Conservation (phyloP, 1,284 basidiomycete species). For the Puccinia polysora region DNA sequence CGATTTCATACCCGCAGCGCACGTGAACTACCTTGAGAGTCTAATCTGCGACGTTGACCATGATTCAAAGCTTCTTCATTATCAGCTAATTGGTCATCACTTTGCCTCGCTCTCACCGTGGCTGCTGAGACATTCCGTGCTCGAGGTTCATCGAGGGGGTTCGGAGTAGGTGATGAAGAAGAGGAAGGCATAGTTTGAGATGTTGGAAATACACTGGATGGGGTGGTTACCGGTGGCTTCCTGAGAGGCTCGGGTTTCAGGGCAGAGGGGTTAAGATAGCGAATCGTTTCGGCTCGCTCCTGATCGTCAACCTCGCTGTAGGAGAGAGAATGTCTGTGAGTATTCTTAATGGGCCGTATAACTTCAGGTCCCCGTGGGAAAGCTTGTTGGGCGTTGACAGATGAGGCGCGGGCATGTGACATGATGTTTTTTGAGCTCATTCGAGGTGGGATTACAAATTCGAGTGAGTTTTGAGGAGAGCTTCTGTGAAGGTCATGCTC, state of each 20-base stretch:
- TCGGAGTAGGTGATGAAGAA: neutral
- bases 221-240: neutral
- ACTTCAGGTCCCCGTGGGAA: neutral
- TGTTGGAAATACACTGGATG: constrained; percentile 6
- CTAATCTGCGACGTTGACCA: neutral
- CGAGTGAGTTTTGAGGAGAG: neutral
- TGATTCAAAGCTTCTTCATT: constrained; percentile 22
- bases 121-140: constrained; percentile 22
- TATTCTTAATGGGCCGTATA: neutral
- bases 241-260: neutral
- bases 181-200: neutral
- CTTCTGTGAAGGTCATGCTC: neutral
- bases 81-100: constrained; percentile 2
- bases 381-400: neutral
- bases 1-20: constrained; percentile 4
- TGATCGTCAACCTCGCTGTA: neutral
- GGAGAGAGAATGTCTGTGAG: neutral
- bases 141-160: neutral
- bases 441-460: neutral
- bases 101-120: constrained; percentile 6
- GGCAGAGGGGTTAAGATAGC: neutral
- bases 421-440: no score
- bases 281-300: neutral
- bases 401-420: constrained; percentile 7
- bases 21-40: constrained; percentile 12